Percentiles rank a stretch among this genome's conserved stretches.
These are phyloP conservation scores for Phytophthora tentaculata DNA, from an alignment of 352 stramenopile species.

Conservation along the genomic window DNA sequence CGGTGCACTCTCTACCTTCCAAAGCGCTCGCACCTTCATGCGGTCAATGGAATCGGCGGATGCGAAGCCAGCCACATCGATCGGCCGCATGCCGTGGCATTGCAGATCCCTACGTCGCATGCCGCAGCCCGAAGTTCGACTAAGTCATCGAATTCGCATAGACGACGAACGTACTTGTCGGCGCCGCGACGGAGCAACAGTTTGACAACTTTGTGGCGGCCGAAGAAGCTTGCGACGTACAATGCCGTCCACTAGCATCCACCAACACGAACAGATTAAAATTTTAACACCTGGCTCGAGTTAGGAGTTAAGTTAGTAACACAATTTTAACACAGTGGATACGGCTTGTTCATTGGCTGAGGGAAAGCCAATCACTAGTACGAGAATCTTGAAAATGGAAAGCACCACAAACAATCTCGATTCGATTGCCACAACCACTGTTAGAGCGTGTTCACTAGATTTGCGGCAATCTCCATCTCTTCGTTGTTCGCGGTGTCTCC, in stretches of 20 bases:
- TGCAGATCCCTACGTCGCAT: constrained; percentile 44
- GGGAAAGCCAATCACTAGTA: too few species aligned
- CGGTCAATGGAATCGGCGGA: constrained; percentile 47
- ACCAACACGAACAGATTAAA: neutral
- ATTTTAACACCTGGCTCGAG: too few species aligned
- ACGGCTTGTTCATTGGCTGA: too few species aligned
- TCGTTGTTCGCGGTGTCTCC: too few species aligned
- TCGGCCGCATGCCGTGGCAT: constrained; percentile 50
- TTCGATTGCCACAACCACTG: too few species aligned
- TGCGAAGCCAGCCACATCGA: constrained; percentile 57
- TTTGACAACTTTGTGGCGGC: constrained; percentile 52
- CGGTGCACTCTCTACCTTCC: constrained; percentile 44
- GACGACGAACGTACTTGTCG: constrained; percentile 54
- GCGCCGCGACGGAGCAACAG: constrained; percentile 57
- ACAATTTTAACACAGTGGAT: too few species aligned
- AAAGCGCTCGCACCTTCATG: constrained; percentile 78
- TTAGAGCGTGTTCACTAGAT: too few species aligned
- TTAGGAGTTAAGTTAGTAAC: too few species aligned
- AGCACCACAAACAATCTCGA: too few species aligned
- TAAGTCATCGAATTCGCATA: neutral
- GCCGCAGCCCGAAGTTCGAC: neutral
- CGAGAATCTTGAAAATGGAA: too few species aligned
- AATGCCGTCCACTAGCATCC: constrained; percentile 55
- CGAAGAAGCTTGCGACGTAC: constrained; percentile 78
- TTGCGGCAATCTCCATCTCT: too few species aligned